Evolutionary conservation across 2,329 filamentous ascomycete genomes (phyloP).

Genomic region (Penicillium concentricum): DNA sequence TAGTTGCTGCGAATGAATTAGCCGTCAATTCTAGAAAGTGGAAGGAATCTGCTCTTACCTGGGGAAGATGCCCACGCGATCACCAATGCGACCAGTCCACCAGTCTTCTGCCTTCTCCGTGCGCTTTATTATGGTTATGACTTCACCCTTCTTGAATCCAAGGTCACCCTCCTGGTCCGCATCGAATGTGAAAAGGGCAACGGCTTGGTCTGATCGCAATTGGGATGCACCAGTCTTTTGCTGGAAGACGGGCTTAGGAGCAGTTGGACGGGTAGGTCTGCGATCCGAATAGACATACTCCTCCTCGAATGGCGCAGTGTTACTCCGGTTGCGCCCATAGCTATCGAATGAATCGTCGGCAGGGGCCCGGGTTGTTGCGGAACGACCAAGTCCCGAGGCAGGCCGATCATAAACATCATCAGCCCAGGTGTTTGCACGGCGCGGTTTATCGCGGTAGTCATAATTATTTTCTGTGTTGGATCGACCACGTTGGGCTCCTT

Average conservation of each 20-base stretch:
- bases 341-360: constrained; percentile 29
- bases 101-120: constrained; percentile 93
- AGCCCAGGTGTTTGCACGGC: constrained; percentile 49
- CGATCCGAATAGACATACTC: constrained; percentile 58
- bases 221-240: constrained; percentile 39
- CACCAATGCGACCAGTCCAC: constrained; percentile 93
- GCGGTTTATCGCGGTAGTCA: constrained; percentile 54
- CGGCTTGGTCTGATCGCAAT: constrained; percentile 69
- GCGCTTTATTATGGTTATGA: constrained; percentile 92
- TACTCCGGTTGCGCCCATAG: constrained; percentile 35
- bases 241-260: constrained; percentile 82
- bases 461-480: constrained; percentile 57
- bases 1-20: constrained; percentile 34
- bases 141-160: constrained; percentile 94
- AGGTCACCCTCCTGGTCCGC: constrained; percentile 89
- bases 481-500: constrained; percentile 58
- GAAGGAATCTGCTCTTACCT: constrained; percentile 52
- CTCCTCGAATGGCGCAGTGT: constrained; percentile 41
- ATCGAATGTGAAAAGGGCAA: constrained; percentile 92
- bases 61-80: constrained; percentile 87
- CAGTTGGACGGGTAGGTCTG: constrained; percentile 75
- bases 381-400: constrained; percentile 34
- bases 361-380: constrained; percentile 35
- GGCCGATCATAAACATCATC: constrained; percentile 51
- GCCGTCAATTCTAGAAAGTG: neutral